These are phyloP conservation scores for Erythrobasidium hasegawianum DNA, from an alignment of 1,284 basidiomycete species.

Conservation along the genomic window DNA sequence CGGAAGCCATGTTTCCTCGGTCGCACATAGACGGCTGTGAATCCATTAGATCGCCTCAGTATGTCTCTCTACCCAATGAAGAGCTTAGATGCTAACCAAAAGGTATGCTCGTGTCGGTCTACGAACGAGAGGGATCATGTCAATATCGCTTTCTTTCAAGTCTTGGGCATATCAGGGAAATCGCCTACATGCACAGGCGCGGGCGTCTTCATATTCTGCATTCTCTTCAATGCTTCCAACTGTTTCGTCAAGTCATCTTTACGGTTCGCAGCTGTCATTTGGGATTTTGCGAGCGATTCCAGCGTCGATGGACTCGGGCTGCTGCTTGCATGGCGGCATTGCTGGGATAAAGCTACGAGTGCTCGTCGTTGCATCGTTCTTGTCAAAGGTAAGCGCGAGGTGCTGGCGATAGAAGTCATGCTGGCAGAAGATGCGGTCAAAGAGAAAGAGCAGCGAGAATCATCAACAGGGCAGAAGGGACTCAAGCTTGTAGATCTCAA, in stretches of 20 bases:
- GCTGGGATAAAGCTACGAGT: neutral
- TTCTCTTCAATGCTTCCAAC: constrained; percentile 20
- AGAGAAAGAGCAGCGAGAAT: too few species aligned
- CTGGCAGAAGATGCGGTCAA: neutral
- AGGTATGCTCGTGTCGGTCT: constrained; percentile 17
- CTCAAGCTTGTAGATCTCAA: too few species aligned
- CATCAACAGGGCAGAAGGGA: too few species aligned
- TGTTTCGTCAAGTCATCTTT: neutral
- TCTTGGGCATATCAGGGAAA: neutral
- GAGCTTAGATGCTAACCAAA: constrained; percentile 20
- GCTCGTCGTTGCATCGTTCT: neutral
- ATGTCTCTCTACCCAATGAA: neutral
- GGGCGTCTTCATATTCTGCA: constrained; percentile 19
- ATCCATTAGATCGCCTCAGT: neutral
- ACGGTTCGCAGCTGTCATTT: neutral
- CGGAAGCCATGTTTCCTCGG: constrained; percentile 10
- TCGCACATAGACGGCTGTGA: constrained; percentile 16
- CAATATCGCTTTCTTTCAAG: neutral
- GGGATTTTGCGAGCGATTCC: neutral
- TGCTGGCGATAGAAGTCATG: constrained; percentile 2
- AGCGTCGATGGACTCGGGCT: neutral
- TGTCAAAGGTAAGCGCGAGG: neutral
- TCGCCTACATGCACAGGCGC: constrained; percentile 15
- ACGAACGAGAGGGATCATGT: neutral
- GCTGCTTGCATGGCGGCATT: neutral